A percentile compares a stretch with the other conserved stretches of the same genome.
phyloP scores from a whole-genome alignment of 2,329 filamentous ascomycete genomes.

The Fusarium foetens region DNA sequence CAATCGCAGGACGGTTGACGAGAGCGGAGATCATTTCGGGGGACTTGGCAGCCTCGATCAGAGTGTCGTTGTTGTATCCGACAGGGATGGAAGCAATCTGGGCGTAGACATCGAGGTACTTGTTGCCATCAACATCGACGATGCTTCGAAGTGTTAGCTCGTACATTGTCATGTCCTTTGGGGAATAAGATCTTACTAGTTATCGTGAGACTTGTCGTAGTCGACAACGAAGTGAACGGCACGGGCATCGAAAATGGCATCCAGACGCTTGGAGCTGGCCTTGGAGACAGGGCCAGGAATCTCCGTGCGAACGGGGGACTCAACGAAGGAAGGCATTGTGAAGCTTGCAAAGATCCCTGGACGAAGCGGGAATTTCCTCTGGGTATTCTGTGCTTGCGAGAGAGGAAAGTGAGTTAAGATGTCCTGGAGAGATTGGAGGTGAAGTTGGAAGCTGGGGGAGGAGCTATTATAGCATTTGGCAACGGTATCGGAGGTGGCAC shows the following conservation, averaged over 20 bases:
- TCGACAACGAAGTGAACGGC: constrained; percentile 64
- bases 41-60: constrained; percentile 72
- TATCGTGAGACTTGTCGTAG: constrained; percentile 62
- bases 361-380: constrained; percentile 17
- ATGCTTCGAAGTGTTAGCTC: constrained; percentile 46
- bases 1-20: constrained; percentile 82
- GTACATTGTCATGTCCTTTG: no score
- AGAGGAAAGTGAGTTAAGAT: constrained; percentile 31
- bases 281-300: constrained; percentile 54
- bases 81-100: constrained; percentile 88
- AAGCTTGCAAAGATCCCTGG: constrained; percentile 21
- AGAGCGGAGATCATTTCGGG: constrained; percentile 78
- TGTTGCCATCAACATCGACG: constrained; percentile 61
- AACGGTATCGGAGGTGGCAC: constrained; percentile 31
- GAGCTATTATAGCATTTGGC: constrained; percentile 45
- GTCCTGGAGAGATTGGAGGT: constrained; percentile 29
- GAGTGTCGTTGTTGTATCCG: constrained; percentile 80
- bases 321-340: constrained; percentile 49
- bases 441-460: constrained; percentile 29
- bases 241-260: constrained; percentile 62
- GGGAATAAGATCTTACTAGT: constrained; percentile 51
- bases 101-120: constrained; percentile 69
- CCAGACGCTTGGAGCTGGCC: constrained; percentile 55
- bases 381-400: constrained; percentile 21
- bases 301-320: constrained; percentile 51